phyloP scores from a whole-genome alignment of 768 basidiomycete genomes.

The Xanthoconium purpureum region DNA sequence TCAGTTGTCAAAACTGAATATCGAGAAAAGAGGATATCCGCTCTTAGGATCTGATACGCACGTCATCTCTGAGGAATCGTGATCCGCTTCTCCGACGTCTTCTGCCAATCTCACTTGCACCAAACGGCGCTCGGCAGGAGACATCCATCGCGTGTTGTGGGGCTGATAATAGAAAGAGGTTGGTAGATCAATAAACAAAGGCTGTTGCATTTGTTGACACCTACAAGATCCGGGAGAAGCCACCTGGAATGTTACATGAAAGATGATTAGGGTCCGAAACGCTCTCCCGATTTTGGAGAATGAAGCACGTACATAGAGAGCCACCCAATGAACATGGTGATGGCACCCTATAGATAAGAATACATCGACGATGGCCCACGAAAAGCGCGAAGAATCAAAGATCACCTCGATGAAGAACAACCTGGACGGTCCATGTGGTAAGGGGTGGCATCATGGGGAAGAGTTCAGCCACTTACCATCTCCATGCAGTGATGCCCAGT shows the following conservation, averaged over 20 bases:
- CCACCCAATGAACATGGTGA: conserved; percentile 60
- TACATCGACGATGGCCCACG: background rate
- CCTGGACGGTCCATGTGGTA: conserved; percentile 35
- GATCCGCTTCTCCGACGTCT: conserved; percentile 65
- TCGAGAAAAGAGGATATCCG: background rate
- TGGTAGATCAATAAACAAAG: background rate
- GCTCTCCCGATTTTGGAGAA: background rate
- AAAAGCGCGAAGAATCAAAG: background rate
- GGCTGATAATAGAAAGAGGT: conserved; percentile 36
- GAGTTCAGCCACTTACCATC: conserved; percentile 46
- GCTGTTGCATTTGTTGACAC: conserved; percentile 15
- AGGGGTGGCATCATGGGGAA: background rate
- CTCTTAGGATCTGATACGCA: conserved; percentile 1
- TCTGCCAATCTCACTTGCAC: conserved; percentile 66
- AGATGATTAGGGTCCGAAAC: background rate
- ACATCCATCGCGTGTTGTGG: conserved; percentile 60
- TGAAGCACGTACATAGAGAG: conserved; percentile 41
- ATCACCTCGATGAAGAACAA: conserved; percentile 66
- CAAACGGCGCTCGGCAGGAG: conserved; percentile 46
- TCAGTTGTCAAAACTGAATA: background rate
- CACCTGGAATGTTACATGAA: conserved; percentile 36
- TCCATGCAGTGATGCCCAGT: conserved; percentile 65
- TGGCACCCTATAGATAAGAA: conserved; percentile 44
- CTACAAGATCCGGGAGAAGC: conserved; percentile 56
- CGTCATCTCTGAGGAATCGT: conserved; percentile 33